Base-by-base conservation (phyloP, 1,284 basidiomycete species). In the Uromyces viciae-fabae region DNA sequence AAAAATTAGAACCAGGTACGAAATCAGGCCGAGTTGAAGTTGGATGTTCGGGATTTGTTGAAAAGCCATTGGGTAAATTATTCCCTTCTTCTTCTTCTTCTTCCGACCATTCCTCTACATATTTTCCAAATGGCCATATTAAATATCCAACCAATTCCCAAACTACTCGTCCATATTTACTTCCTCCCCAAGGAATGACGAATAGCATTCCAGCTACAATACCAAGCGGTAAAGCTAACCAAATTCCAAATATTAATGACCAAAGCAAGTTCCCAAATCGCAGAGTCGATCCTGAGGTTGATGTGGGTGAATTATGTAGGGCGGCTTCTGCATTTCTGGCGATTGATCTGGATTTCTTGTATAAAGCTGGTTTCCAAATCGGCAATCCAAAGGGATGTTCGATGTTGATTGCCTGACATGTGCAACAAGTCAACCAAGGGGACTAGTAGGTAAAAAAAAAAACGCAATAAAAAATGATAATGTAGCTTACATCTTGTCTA, bases 331-430 rank as follows among this genome's bases (percentile, higher is more conserved):
- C 97, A 86, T 95, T 92, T 79, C 95, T 92, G 60, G 96, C 98
- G 83, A 99, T 93, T 1, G 95, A 95, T 68, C 97, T 92, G 38
- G 93, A 93, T 86, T 99, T 99, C 87, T 97, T 96, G 90, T 99
- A 99, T 75, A 99, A 87, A 0, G 97, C 97, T 17, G 97, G 97
- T 87, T 99, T 99, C 97, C 97, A 99, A 85, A 99, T 98, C 64
- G 94, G 97, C 83, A 99, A 89, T 89, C 97, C 97, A 86, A 99
- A 99, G 8, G 97, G 97, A 87, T 99, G 97, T 86, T 98, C 94
- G 15, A 73, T 80, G 43, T 80, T 83, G 89, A 89, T 88, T 88
- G 81, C 31, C 25, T 64, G 66, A 43, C 78, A 28, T 31, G 76
- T 19, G 40, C 25, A n/a, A 14, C 15, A 58, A 46, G 31, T 77